Conservation (phyloP, 805 yeast genomes). For the Saccharomycopsis sp. region DNA sequence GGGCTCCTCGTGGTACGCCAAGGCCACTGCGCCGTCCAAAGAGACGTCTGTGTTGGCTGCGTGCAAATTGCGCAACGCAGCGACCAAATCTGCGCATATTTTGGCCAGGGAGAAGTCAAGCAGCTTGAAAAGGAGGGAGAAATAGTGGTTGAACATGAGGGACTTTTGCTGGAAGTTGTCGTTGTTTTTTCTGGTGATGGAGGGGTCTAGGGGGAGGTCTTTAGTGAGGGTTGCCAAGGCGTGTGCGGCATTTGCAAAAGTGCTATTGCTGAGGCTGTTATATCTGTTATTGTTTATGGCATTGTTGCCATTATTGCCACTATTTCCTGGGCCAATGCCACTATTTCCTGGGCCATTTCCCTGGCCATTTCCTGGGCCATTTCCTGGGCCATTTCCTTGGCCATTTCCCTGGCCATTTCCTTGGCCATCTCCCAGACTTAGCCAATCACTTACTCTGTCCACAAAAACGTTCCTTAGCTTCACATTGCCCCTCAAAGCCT, state of each 20-base stretch:
- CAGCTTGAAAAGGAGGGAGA: not conserved
- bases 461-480: no score
- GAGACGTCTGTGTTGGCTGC: slow-evolving; percentile 73
- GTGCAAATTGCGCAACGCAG: slow-evolving; percentile 58
- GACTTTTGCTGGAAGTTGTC: not conserved
- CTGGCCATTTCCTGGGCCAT: no score
- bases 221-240: slow-evolving; percentile 1
- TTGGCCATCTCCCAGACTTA: no score
- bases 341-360: no score
- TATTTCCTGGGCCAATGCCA: no score
- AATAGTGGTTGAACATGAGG: not conserved
- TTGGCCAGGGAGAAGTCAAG: slow-evolving; percentile 29
- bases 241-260: slow-evolving; percentile 6
- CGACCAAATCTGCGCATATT: slow-evolving; percentile 56
- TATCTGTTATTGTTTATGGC: no score
- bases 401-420: no score
- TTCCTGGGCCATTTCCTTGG: no score
- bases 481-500: no score
- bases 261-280: no score
- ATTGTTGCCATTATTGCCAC: no score
- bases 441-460: no score
- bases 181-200: not conserved
- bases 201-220: slow-evolving; percentile 6
- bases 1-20: slow-evolving; percentile 67
- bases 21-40: slow-evolving; percentile 62